A percentile compares a stretch with the other conserved stretches of the same genome.
Evolutionary conservation across 2,329 filamentous ascomycete genomes (phyloP).

Genomic region (Epichloe gansuensis): DNA sequence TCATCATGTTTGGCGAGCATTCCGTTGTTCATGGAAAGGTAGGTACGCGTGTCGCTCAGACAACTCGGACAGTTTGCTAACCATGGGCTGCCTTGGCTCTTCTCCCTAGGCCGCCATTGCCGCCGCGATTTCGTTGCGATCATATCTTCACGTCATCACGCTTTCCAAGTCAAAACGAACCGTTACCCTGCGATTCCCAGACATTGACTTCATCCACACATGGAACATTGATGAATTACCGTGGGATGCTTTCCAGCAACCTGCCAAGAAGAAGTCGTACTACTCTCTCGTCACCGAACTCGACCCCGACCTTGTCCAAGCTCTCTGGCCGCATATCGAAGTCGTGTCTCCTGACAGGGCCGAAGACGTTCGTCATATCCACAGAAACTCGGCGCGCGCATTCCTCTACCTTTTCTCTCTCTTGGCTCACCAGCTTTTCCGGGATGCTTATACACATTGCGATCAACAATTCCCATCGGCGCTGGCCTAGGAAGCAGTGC

Average conservation of each 20-base stretch:
- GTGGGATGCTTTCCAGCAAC: constrained; percentile 69
- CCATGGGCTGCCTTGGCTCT: background rate
- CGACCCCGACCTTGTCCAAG: constrained; percentile 68
- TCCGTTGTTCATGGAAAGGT: constrained; percentile 96
- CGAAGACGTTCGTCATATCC: constrained; percentile 68
- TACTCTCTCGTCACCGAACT: constrained; percentile 79
- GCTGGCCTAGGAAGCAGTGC: constrained; percentile 87
- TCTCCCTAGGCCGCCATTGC: constrained; percentile 72
- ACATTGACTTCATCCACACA: constrained; percentile 78
- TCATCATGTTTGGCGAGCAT: constrained; percentile 97
- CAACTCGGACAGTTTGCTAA: background rate
- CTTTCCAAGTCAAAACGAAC: constrained; percentile 85
- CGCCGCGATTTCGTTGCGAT: constrained; percentile 86
- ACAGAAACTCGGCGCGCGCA: constrained; percentile 66
- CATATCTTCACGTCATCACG: constrained; percentile 90
- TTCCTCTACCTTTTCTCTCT: constrained; percentile 88
- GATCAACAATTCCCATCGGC: constrained; percentile 86
- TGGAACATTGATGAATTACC: constrained; percentile 92
- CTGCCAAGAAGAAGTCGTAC: constrained; percentile 86
- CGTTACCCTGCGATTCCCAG: constrained; percentile 78
- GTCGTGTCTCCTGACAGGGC: constrained; percentile 55
- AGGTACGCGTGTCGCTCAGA: constrained; percentile 11
- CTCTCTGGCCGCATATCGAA: constrained; percentile 68
- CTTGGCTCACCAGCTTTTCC: constrained; percentile 69
- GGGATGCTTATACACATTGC: constrained; percentile 77